A percentile compares a stretch with the other conserved stretches of the same genome.
Conservation (phyloP, 805 yeast genomes). For the Nakazawaea ernobii region DNA sequence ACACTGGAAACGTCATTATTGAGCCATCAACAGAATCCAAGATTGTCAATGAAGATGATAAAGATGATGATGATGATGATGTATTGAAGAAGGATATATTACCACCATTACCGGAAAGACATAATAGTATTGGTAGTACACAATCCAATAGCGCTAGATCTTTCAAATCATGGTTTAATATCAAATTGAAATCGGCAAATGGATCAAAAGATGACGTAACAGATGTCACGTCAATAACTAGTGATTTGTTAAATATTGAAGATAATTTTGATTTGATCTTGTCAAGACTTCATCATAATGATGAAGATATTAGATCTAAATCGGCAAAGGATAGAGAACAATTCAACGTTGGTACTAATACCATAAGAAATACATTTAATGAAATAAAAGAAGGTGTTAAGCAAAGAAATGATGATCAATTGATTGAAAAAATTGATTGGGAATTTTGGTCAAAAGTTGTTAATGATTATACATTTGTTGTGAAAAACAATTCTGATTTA, state of each 20-base stretch:
- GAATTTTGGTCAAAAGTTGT: conserved; percentile 85
- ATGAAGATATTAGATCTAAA: conserved; percentile 43
- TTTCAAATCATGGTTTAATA: conserved; percentile 10
- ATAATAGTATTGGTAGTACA: conserved; percentile 1
- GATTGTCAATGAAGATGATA: conserved; percentile 2
- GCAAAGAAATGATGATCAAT: conserved; percentile 25
- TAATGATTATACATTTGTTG: conserved; percentile 66
- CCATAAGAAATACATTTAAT: conserved; percentile 36
- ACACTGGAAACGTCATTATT: neutral
- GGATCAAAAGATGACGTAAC: conserved; percentile 1
- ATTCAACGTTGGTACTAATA: conserved; percentile 22
- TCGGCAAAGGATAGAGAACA: conserved; percentile 25
- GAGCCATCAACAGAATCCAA: neutral
- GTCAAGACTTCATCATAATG: conserved; percentile 52
- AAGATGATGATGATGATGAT: conserved; percentile 16
- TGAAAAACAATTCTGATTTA: conserved; percentile 52
- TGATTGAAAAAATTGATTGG: conserved; percentile 52
- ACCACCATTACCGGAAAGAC: conserved; percentile 8
- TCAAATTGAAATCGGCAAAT: conserved; percentile 6
- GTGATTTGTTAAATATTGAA: conserved; percentile 5
- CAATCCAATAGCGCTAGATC: conserved; percentile 4
- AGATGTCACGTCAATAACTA: neutral
- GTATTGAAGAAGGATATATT: neutral
- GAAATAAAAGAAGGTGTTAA: conserved; percentile 46
- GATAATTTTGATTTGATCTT: conserved; percentile 55